Conservation (phyloP, 192 early-diverging fungal genomes). For the Coemansia sp. region DNA sequence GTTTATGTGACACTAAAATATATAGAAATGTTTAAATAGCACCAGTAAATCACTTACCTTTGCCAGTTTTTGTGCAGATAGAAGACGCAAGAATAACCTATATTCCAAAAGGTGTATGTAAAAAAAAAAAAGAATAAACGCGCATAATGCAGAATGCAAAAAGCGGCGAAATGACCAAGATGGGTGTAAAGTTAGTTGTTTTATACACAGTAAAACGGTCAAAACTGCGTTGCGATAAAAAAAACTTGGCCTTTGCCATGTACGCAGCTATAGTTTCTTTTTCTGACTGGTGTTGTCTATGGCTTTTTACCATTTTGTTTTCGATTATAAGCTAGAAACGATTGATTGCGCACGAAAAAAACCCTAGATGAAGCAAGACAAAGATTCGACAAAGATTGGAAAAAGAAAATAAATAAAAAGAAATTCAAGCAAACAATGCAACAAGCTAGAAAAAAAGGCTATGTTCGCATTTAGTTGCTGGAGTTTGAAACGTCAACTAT, state of each 20-base stretch:
- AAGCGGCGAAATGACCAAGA: neutral
- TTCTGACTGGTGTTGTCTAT: neutral
- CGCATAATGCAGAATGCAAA: too few relatives aligned
- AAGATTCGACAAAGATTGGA: conserved; percentile 6
- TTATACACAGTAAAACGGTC: too few relatives aligned
- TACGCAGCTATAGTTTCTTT: neutral
- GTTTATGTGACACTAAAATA: too few relatives aligned
- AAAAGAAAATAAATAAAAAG: conserved; percentile 8
- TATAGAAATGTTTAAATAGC: neutral
- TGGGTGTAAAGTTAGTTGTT: neutral
- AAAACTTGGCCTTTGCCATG: neutral
- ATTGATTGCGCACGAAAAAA: neutral
- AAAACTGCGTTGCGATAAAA: too few relatives aligned
- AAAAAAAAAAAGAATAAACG: too few relatives aligned
- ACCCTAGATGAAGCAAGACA: neutral
- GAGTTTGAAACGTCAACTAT: neutral
- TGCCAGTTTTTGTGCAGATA: conserved; percentile 89
- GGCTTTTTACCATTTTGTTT: conserved; percentile 5
- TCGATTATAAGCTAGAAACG: neutral
- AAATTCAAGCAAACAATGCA: conserved; percentile 16
- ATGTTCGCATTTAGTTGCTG: neutral
- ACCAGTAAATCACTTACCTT: conserved; percentile 62
- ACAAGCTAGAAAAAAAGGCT: conserved; percentile 9
- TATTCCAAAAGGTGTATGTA: neutral
- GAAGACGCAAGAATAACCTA: conserved; percentile 92